Conservation (phyloP, 1,284 basidiomycete genomes). For the Thelephora terrestris region DNA sequence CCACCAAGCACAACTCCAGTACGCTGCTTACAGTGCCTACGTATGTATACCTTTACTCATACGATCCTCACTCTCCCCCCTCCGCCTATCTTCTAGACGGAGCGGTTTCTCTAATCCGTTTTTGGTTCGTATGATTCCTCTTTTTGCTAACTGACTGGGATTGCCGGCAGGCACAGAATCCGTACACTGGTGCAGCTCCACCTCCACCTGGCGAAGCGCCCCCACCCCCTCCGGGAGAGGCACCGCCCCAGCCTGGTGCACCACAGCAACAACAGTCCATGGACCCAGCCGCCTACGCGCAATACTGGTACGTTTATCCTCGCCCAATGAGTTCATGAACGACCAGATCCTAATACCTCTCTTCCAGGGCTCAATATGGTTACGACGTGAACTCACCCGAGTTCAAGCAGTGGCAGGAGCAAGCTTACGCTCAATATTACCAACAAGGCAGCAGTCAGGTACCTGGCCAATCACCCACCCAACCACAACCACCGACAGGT, state of each 20-base stretch:
- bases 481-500: slow-evolving; percentile 10
- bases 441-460: slow-evolving; percentile 21
- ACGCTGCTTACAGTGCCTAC: slow-evolving; percentile 60
- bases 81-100: background rate
- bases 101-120: slow-evolving; percentile 6
- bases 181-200: slow-evolving; percentile 49
- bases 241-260: slow-evolving; percentile 27
- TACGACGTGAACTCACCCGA: slow-evolving; percentile 79
- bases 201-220: slow-evolving; percentile 53
- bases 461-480: slow-evolving; percentile 1
- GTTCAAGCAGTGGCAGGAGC: slow-evolving; percentile 71
- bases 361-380: slow-evolving; percentile 73
- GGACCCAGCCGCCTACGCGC: slow-evolving; percentile 54
- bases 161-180: slow-evolving; percentile 40
- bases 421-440: slow-evolving; percentile 65
- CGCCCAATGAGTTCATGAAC: background rate
- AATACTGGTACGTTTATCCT: slow-evolving; percentile 49
- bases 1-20: slow-evolving; percentile 70
- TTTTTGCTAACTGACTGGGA: slow-evolving; percentile 9
- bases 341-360: slow-evolving; percentile 1
- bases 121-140: slow-evolving; percentile 19
- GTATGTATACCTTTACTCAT: slow-evolving; percentile 35
- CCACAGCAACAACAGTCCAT: slow-evolving; percentile 27
- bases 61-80: slow-evolving; percentile 5
- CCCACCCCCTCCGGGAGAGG: slow-evolving; percentile 36